Evolutionary conservation across 805 yeast species (phyloP), one percentile per base, ranked within the genome.

Genomic region (Sugiyamaella qingdaonensis): DNA sequence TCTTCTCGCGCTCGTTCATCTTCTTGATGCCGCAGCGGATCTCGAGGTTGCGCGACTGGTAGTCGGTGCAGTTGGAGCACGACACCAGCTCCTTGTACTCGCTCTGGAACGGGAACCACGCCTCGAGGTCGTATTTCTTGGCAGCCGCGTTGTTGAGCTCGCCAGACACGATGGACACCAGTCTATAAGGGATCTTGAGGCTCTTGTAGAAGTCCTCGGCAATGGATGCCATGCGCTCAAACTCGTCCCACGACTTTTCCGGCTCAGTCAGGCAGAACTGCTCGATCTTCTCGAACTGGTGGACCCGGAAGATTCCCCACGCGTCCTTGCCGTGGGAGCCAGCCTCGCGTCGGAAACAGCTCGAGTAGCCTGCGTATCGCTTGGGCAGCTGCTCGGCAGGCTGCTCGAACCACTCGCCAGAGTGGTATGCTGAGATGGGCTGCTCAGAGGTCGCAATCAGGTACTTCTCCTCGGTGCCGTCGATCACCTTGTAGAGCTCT

Each of bases 91-190:
- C 99, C 77, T 94, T 94, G 78, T 88, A 94, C 76, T 94, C 99
- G 72, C 90, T 81, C 79, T 94, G 99, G 88, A 79, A 94, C 69
- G 99, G 99, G 95, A 94, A 94, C 99, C 99, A 94, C 49, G 99
- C 99, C 79, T 94, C 99, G 69, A 94, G 81, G 77, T 94, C 99
- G 77, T 86, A 94, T 74, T 94, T 94, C 80, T 94, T 94, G 61
- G 99, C 98, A 58, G 99, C 99, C 51, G 99, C 97, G 65, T 94
- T 94, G 80, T 94, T 94, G 71, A 94, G 83, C 78, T 92, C 99
- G 65, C 98, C 99, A 56, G 97, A 89, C 58, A 94, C 99, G 72
- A 94, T 94, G 64, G 96, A 96, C 59, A 94, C 99, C 54, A 94
- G 94, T 72, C 98, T 83, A 80, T 92, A 94, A 58, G 99, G 99